Evolutionary conservation across 495 filamentous ascomycete genomes (phyloP).

Genomic region (Amphirosellinia nigrospora): DNA sequence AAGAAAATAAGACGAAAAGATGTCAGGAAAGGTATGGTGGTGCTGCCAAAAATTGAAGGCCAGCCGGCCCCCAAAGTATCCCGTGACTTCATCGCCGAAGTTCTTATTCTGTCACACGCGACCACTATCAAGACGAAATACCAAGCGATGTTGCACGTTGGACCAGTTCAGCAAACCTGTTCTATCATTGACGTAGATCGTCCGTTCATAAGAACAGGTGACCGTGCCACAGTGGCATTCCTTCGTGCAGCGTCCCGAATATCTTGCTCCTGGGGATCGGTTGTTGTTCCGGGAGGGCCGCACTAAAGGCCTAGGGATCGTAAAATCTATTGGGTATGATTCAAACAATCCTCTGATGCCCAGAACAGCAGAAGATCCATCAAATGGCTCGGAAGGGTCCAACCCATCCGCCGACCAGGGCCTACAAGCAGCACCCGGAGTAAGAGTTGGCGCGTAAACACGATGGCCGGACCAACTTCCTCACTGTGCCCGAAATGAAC

Average conservation of each 20-base stretch:
- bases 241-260: slow-evolving; percentile 98
- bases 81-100: slow-evolving; percentile 93
- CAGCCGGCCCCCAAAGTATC: slow-evolving; percentile 78
- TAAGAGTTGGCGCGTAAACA: slow-evolving; percentile 17
- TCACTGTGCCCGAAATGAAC: neutral
- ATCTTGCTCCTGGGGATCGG: slow-evolving; percentile 83
- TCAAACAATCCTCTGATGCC: slow-evolving; percentile 48
- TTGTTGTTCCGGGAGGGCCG: slow-evolving; percentile 93
- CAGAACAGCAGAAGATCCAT: slow-evolving; percentile 32
- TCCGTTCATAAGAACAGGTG: slow-evolving; percentile 92
- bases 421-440: slow-evolving; percentile 18
- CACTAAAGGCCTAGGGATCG: slow-evolving; percentile 94
- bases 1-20: slow-evolving; percentile 87
- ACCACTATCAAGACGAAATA: slow-evolving; percentile 99
- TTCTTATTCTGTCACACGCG: slow-evolving; percentile 92
- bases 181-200: slow-evolving; percentile 97
- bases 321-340: slow-evolving; percentile 92
- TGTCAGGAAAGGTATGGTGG: slow-evolving; percentile 98
- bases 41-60: slow-evolving; percentile 78
- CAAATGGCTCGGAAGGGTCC: slow-evolving; percentile 24
- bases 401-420: slow-evolving; percentile 26
- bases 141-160: slow-evolving; percentile 98
- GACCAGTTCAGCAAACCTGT: slow-evolving; percentile 93
- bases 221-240: slow-evolving; percentile 90
- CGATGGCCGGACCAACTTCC: neutral